These are phyloP conservation scores for Abelmoschus esculentus DNA, from an alignment of 345 rosid species.

Conservation along the genomic window DNA sequence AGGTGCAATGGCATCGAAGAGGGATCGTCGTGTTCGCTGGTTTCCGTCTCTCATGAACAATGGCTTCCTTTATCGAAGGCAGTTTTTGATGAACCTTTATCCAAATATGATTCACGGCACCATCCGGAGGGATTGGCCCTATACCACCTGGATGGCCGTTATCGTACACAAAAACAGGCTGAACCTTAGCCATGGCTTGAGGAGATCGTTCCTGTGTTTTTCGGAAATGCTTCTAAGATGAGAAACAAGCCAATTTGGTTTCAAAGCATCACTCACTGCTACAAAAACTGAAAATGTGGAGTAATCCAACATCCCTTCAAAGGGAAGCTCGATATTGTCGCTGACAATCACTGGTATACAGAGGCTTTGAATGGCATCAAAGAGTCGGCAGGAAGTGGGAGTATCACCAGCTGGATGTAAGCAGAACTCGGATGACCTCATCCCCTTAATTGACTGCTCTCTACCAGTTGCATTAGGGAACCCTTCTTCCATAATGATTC, in stretches of 20 bases:
- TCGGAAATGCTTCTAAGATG: constrained; percentile 51
- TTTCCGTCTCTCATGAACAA: constrained; percentile 59
- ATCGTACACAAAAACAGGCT: too few relatives aligned
- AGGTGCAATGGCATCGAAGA: constrained; percentile 76
- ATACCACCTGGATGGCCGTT: too few relatives aligned
- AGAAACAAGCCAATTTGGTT: constrained; percentile 53
- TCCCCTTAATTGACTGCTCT: constrained; percentile 78
- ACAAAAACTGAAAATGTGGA: constrained; percentile 67
- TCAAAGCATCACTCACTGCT: constrained; percentile 64
- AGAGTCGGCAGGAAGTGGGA: constrained; percentile 93
- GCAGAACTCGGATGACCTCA: constrained; percentile 84
- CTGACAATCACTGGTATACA: constrained; percentile 90
- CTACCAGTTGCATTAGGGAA: constrained; percentile 89
- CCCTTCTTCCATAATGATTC: constrained; percentile 86
- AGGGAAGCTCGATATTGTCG: constrained; percentile 82
- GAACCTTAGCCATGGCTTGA: constrained; percentile 46
- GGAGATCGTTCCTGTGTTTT: constrained; percentile 41
- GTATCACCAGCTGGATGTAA: too few relatives aligned
- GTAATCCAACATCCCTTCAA: constrained; percentile 77
- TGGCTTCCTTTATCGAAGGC: constrained; percentile 64
- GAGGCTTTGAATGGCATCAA: constrained; percentile 91
- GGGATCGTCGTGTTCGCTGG: too few relatives aligned
- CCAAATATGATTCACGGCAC: too few relatives aligned
- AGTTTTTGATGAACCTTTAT: constrained; percentile 68
- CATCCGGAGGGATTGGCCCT: too few relatives aligned